Evolutionary conservation across 352 stramenopile species (phyloP), one percentile per base, ranked within the genome.

Genomic region (Globisporangium paroecandrum): DNA sequence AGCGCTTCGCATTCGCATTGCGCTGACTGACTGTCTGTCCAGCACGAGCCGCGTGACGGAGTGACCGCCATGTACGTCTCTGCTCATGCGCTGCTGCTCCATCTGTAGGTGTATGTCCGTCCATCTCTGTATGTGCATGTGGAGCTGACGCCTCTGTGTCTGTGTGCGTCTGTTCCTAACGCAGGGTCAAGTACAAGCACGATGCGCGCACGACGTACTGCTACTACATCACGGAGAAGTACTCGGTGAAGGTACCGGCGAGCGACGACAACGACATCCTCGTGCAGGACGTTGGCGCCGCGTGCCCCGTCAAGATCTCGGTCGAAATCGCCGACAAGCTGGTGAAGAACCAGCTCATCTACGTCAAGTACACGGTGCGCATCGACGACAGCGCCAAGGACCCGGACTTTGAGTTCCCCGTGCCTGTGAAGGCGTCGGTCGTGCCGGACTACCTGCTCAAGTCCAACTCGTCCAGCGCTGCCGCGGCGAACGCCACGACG

Each of bases 191-290:
- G 59, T 92, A 87, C 71, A 90, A 89, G 65, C 88, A 92, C 68
- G 85, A 94, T 74, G 77, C 70, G 54, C 85, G 72, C 68, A 94
- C 85, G 36, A 94, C 85, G 54, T 92, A 94, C 75, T 94, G 85
- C 74, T 94, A 91, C 71, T 91, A 89, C 72, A 74, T 89, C 18
- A 70, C 73, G 24, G 74, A 89, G 12, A 86, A 83, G 66, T 90
- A 90, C 69, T 83, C 78, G 38, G 66, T 71, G 59, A 66, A 87
- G 59, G 65, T 82, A 43, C 81, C 82, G 29, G 53, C 73, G 24
- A 63, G 29, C n/a, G 65, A 70, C 58, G 59, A 82, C 56, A 73
- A 77, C 65, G 56, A 87, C 68, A 69, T 90, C 34, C 54, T 91
- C 27, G 69, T 74, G 43, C 53, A 69, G 46, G 76, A 75, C 61